Conservation (phyloP, 306 rosid genomes). For the Prunus persica region Prunus_persica_NCBIv2 NC_034011.1:21389501-21390000, state of each 20-base stretch:
- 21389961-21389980: constrained; percentile 14
- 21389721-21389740: background rate
- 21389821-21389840: constrained; percentile 70
- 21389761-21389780: constrained; percentile 57
- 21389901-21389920: constrained; percentile 52
- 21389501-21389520: constrained; percentile 20
- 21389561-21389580: constrained; percentile 83
- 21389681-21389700: constrained; percentile 1
- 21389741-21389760: constrained; percentile 13
- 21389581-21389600: constrained; percentile 35
- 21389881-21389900: constrained; percentile 56
- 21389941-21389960: constrained; percentile 37
- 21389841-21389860: constrained; percentile 65
- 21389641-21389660: constrained; percentile 65
- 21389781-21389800: constrained; percentile 46
- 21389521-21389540: constrained; percentile 16
- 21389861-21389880: constrained; percentile 52
- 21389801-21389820: constrained; percentile 73
- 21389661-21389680: constrained; percentile 33
- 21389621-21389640: constrained; percentile 70
- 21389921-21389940: constrained; percentile 69
- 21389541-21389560: constrained; percentile 65
- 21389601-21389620: constrained; percentile 45
- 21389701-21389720: constrained; percentile 11
- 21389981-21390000: constrained; percentile 20